phyloP scores from a whole-genome alignment of 176 grass and related monocot species.

The Aegilops longissima region DNA sequence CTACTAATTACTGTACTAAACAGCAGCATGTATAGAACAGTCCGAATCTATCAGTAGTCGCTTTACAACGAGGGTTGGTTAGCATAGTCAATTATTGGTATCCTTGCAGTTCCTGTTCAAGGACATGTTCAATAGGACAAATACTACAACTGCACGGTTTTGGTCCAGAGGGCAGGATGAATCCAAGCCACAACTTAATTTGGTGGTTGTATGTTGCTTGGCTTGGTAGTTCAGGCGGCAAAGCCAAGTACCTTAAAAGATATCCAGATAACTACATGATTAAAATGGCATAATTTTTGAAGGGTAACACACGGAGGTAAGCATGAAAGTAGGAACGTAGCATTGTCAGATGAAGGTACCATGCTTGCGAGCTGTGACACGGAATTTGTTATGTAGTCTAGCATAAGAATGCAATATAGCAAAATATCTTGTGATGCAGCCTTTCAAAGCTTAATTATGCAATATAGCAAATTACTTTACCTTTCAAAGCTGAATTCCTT shows the following conservation, averaged over 20 bases:
- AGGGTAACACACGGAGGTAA: neutral
- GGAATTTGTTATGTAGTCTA: neutral
- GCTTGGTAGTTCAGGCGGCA: neutral
- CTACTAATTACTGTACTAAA: neutral
- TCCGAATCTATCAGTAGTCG: neutral
- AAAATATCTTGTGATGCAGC: neutral
- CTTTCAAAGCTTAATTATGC: constrained; percentile 25
- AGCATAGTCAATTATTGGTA: neutral
- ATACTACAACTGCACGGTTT: neutral
- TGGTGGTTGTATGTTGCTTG: neutral
- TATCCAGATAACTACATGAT: neutral
- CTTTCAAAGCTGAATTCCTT: constrained; percentile 33
- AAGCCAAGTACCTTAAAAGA: neutral
- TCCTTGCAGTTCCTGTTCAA: constrained; percentile 3
- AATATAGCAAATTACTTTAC: constrained; percentile 16
- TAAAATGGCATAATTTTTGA: neutral
- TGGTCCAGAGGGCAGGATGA: neutral
- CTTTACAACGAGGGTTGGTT: neutral
- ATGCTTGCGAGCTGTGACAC: neutral
- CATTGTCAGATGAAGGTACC: neutral
- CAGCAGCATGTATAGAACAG: neutral
- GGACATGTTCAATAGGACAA: neutral
- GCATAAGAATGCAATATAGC: neutral
- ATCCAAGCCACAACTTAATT: constrained; percentile 5
- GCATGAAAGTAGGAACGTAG: neutral